Evolutionary conservation across 345 rosid species (phyloP).

Genomic region (Cardiospermum halicacabum): DNA sequence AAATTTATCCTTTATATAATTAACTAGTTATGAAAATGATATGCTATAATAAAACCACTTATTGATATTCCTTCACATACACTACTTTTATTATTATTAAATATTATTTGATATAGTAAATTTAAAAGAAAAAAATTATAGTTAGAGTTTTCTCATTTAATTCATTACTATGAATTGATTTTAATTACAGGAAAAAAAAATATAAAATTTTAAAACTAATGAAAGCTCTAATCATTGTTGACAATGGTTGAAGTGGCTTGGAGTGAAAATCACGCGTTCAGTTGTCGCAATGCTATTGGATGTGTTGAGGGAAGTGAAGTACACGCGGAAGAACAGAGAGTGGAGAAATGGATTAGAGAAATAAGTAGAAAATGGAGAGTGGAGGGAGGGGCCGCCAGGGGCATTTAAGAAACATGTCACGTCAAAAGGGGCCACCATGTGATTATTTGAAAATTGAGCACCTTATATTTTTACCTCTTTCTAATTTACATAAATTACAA

Average conservation of each 20-base stretch:
- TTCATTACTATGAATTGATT: too few relatives aligned
- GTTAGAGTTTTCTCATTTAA: too few relatives aligned
- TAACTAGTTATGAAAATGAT: too few relatives aligned
- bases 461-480: not conserved
- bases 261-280: not conserved
- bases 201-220: not conserved
- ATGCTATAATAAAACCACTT: too few relatives aligned
- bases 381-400: constrained; percentile 35
- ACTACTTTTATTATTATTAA: too few relatives aligned
- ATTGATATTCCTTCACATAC: too few relatives aligned
- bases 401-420: constrained; percentile 19
- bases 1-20: too few relatives aligned
- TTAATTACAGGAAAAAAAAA: too few relatives aligned
- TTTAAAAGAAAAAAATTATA: too few relatives aligned
- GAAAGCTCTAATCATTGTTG: not conserved
- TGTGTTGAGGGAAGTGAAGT: not conserved
- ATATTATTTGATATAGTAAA: too few relatives aligned
- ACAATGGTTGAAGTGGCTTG: not conserved
- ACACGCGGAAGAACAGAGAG: not conserved
- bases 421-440: constrained; percentile 32
- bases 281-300: not conserved
- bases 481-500: too few relatives aligned
- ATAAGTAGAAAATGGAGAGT: not conserved
- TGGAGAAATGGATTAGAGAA: not conserved
- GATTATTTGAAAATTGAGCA: not conserved